These are phyloP conservation scores for Gossypium rotundifolium DNA, from an alignment of 345 rosid genomes.

Conservation along the genomic window DNA sequence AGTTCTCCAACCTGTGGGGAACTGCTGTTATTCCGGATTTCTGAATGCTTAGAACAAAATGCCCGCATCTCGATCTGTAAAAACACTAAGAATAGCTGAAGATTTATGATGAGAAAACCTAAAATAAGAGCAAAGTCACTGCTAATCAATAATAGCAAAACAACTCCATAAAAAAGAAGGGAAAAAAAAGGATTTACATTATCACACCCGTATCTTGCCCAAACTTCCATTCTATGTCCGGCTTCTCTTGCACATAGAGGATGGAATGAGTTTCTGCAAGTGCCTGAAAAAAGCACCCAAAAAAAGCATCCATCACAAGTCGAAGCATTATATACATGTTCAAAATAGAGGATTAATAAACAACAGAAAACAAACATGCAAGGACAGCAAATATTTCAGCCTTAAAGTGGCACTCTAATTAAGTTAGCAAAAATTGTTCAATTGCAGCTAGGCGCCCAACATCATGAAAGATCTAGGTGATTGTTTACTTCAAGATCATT, in stretches of 20 bases:
- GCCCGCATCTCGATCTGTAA: constrained; percentile 88
- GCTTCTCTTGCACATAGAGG: constrained; percentile 97
- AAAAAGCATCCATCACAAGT: constrained; percentile 8
- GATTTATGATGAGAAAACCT: constrained; percentile 7
- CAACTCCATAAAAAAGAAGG: background rate
- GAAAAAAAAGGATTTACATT: constrained; percentile 40
- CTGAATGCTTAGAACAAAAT: constrained; percentile 91
- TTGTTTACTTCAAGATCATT: background rate
- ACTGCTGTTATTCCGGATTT: constrained; percentile 29
- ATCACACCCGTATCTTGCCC: constrained; percentile 84
- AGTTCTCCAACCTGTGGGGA: constrained; percentile 27
- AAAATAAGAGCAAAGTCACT: background rate
- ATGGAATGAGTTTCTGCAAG: constrained; percentile 90
- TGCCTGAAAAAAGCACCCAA: constrained; percentile 40
- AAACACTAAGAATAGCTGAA: constrained; percentile 12
- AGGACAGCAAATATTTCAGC: background rate
- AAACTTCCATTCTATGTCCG: constrained; percentile 74
- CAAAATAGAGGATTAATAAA: constrained; percentile 2
- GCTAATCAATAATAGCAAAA: background rate
- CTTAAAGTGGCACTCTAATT: background rate
- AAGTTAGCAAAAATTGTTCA: background rate
- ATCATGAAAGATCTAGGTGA: background rate
- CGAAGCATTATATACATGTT: background rate
- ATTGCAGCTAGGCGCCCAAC: background rate
- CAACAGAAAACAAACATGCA: background rate